Evolutionary conservation across 495 filamentous ascomycete genomes (phyloP).

Genomic region (Aspergillus steynii): DNA sequence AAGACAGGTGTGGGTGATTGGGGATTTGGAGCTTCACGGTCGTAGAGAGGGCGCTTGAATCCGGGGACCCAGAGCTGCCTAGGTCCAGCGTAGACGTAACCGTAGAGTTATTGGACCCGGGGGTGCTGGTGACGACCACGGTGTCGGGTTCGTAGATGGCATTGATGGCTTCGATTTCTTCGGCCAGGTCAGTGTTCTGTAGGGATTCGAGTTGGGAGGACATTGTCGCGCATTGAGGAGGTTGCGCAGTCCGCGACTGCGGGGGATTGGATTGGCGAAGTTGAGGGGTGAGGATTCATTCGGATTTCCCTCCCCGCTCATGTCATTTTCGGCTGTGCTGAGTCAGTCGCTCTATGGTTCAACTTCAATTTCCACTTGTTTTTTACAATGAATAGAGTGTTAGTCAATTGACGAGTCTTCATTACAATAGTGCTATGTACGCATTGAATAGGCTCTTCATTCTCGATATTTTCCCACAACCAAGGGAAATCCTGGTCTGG

Average conservation of each 20-base stretch:
- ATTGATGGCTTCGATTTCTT: conserved; percentile 89
- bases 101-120: conserved; percentile 15
- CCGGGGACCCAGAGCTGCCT: conserved; percentile 21
- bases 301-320: neutral
- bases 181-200: conserved; percentile 62
- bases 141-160: conserved; percentile 83
- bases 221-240: conserved; percentile 10
- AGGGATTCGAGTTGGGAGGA: conserved; percentile 23
- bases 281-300: no score
- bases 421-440: no score
- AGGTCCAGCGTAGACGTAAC: conserved; percentile 44
- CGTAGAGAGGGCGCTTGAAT: conserved; percentile 15
- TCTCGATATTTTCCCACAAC: no score
- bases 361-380: no score
- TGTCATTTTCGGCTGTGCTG: conserved; percentile 3
- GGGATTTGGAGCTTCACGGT: conserved; percentile 43
- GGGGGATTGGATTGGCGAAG: neutral
- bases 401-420: no score
- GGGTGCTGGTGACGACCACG: conserved; percentile 46
- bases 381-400: no score
- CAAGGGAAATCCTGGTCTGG: no score
- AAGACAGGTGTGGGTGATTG: conserved; percentile 46
- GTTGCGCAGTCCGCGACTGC: neutral
- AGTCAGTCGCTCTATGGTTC: no score
- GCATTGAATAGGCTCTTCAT: no score